Percentiles rank a stretch among this genome's conserved stretches.
phyloP scores from a whole-genome alignment of 2,329 filamentous ascomycete genomes.

The Phoma sp. region DNA sequence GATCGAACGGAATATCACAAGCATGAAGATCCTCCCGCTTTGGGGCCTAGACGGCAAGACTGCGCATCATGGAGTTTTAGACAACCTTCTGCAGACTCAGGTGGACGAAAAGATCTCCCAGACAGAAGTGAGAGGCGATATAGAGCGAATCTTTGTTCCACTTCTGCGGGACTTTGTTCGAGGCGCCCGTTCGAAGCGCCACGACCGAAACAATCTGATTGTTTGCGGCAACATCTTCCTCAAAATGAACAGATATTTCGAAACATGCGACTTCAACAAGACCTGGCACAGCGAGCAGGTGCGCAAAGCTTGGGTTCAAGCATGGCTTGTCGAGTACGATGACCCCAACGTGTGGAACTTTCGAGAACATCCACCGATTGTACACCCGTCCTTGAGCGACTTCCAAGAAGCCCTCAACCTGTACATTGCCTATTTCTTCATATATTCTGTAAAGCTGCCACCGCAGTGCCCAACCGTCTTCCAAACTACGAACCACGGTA shows the following conservation, averaged over 20 bases:
- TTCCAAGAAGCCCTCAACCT: conserved; percentile 17
- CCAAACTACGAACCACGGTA: conserved; percentile 69
- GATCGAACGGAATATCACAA: conserved; percentile 54
- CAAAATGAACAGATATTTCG: conserved; percentile 56
- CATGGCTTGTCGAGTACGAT: background rate
- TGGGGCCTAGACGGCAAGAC: conserved; percentile 55
- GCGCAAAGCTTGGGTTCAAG: background rate
- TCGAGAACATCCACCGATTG: background rate
- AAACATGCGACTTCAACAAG: conserved; percentile 46
- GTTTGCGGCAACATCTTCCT: conserved; percentile 50
- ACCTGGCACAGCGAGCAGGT: background rate
- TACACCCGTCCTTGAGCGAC: background rate
- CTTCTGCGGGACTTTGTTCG: conserved; percentile 51
- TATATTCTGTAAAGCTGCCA: conserved; percentile 65
- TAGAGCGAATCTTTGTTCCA: conserved; percentile 51
- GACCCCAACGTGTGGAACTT: background rate
- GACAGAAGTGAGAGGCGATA: conserved; percentile 45
- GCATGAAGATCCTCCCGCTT: conserved; percentile 52
- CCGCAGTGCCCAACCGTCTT: conserved; percentile 66
- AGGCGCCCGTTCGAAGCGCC: no score
- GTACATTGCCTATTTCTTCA: conserved; percentile 53
- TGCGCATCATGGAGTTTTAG: conserved; percentile 52
- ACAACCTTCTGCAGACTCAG: conserved; percentile 51
- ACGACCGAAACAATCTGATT: conserved; percentile 47
- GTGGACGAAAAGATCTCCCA: conserved; percentile 47